Evolutionary conservation across 805 yeast genomes (phyloP).

Genomic region (Pichia nanzhaoensis): DNA sequence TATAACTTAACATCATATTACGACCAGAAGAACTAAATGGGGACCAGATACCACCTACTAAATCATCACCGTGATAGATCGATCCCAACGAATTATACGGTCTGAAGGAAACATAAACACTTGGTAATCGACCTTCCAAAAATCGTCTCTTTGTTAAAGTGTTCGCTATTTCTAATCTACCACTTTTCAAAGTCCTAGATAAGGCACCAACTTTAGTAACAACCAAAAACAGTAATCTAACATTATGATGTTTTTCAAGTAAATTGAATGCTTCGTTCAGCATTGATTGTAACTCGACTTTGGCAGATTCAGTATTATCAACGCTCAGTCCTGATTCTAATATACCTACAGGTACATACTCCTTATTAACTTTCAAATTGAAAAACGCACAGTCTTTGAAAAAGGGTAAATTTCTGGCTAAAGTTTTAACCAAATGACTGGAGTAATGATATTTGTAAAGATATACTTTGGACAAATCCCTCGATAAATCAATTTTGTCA

Average conservation of each 20-base stretch:
- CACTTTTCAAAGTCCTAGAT: constrained; percentile 79
- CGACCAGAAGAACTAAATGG: constrained; percentile 65
- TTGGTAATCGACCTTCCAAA: constrained; percentile 69
- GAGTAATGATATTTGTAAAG: constrained; percentile 66
- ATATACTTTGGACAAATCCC: constrained; percentile 8
- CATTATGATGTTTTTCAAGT: constrained; percentile 54
- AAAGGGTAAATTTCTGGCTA: constrained; percentile 73
- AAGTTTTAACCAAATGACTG: constrained; percentile 77
- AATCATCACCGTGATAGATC: constrained; percentile 69
- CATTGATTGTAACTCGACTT: constrained; percentile 41
- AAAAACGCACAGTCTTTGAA: constrained; percentile 89
- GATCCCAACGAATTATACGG: constrained; percentile 55
- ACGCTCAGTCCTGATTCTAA: constrained; percentile 44
- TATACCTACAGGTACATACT: constrained; percentile 76
- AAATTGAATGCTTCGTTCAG: constrained; percentile 32
- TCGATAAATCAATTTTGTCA: constrained; percentile 5
- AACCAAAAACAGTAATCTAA: constrained; percentile 74
- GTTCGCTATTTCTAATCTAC: constrained; percentile 89
- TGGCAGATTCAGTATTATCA: constrained; percentile 24
- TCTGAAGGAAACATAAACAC: constrained; percentile 77
- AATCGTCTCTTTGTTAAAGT: constrained; percentile 75
- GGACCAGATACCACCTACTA: constrained; percentile 80
- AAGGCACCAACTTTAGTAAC: constrained; percentile 74
- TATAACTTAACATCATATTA: constrained; percentile 48
- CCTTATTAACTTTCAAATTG: constrained; percentile 72